phyloP scores from a whole-genome alignment of 164 flowering plant genomes.

The Cinnamomum chago region DNA sequence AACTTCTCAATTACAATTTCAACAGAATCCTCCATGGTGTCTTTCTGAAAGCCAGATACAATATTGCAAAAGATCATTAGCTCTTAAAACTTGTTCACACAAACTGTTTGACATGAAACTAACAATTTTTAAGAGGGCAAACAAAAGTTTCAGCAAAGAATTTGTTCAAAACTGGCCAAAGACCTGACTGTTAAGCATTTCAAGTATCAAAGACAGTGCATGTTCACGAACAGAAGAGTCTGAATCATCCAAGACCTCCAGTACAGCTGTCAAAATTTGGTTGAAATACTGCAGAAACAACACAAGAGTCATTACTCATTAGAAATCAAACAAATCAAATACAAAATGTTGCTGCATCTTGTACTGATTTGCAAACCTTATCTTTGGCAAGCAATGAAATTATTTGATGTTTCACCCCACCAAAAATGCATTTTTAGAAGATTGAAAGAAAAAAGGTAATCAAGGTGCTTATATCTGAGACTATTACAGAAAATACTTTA shows the following conservation, averaged over 20 bases:
- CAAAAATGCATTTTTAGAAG: too few relatives aligned
- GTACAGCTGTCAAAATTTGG: constrained; percentile 83
- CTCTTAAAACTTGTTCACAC: neutral
- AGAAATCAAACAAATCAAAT: neutral
- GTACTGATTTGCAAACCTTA: too few relatives aligned
- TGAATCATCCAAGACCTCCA: constrained; percentile 88
- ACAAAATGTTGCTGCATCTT: too few relatives aligned
- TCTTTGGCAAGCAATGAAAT: too few relatives aligned
- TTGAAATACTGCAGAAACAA: constrained; percentile 83
- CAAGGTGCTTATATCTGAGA: too few relatives aligned
- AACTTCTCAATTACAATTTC: constrained; percentile 93
- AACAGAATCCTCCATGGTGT: constrained; percentile 89
- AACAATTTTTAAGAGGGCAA: neutral
- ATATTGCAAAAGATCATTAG: neutral
- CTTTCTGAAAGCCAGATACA: constrained; percentile 52
- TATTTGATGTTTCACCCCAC: too few relatives aligned
- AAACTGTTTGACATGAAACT: neutral
- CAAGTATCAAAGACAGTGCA: constrained; percentile 70
- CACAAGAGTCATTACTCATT: neutral
- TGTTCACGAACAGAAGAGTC: constrained; percentile 79
- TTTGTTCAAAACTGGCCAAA: neutral
- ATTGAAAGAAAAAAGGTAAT: too few relatives aligned
- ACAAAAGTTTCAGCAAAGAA: too few relatives aligned
- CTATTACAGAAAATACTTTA: too few relatives aligned
- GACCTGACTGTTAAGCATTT: constrained; percentile 91